Base-by-base conservation (phyloP, 1,139 yeast species). In the Dujonia santamariae region DNA sequence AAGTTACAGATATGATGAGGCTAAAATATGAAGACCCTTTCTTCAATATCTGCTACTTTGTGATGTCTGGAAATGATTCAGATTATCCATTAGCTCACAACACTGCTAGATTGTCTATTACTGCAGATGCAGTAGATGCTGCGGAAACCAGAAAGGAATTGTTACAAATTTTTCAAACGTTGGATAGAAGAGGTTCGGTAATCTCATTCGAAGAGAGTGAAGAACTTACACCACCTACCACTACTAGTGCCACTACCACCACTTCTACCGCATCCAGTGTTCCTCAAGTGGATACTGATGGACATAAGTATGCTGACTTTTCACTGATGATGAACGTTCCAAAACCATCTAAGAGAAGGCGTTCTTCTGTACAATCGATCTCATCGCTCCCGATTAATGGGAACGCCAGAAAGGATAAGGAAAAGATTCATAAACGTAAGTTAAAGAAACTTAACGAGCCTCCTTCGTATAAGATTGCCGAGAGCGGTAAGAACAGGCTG, bases 281-380 rank as follows among this genome's bases (percentile, higher is more conserved):
- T n/a, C n/a, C n/a, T n/a, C n/a, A n/a, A n/a, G n/a, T n/a, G n/a
- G n/a, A n/a, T n/a, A n/a, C n/a, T n/a, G n/a, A n/a, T n/a, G n/a
- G n/a, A n/a, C n/a, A n/a, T n/a, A n/a, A n/a, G n/a, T n/a, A n/a
- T n/a, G n/a, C n/a, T n/a, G n/a, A n/a, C n/a, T n/a, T n/a, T n/a
- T n/a, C n/a, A n/a, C n/a, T n/a, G n/a, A n/a, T n/a, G n/a, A n/a
- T n/a, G n/a, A n/a, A 38, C 41, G 28, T 19, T 23, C 33, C 18
- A 26, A 31, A 19, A 19, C 34, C 45, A 3, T 7, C 37, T 38
- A 61, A 54, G 51, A 70, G 70, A 66, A 71, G 72, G 57, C 19
- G 64, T 54, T 66, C 73, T 1, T 63, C 72, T 0, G 61, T 54
- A 7, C 64, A 57, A 29, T 58, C 59, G 21, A 40, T 45, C 14